Evolutionary conservation across 1,139 yeast species (phyloP).

Genomic region (Suhomyces yuchorum): DNA sequence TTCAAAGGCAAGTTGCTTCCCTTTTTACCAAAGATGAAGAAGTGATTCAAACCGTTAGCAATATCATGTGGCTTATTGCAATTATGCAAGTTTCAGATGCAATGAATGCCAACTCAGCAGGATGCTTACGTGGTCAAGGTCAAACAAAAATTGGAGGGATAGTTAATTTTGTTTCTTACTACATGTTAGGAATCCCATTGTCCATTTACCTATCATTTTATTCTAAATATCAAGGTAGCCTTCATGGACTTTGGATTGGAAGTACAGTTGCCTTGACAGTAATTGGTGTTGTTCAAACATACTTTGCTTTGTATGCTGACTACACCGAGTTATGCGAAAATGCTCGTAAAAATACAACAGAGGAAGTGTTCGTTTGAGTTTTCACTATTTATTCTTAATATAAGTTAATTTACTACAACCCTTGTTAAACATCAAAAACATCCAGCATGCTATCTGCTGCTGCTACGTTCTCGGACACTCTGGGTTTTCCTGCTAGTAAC

Average conservation of each 20-base stretch:
- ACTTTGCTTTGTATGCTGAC: slow-evolving; percentile 43
- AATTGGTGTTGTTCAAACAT: slow-evolving; percentile 55
- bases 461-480: slow-evolving; percentile 33
- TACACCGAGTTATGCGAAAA: slow-evolving; percentile 42
- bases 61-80: slow-evolving; percentile 55
- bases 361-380: slow-evolving; percentile 8
- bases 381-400: not conserved
- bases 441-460: slow-evolving; percentile 45
- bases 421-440: slow-evolving; percentile 30
- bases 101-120: slow-evolving; percentile 60
- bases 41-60: slow-evolving; percentile 43
- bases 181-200: slow-evolving; percentile 55
- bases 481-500: slow-evolving; percentile 72
- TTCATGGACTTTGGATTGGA: slow-evolving; percentile 59
- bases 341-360: slow-evolving; percentile 41
- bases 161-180: slow-evolving; percentile 54
- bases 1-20: slow-evolving; percentile 39
- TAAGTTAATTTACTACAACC: slow-evolving; percentile 6
- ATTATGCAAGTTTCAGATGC: slow-evolving; percentile 60
- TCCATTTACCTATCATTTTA: slow-evolving; percentile 52
- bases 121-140: slow-evolving; percentile 62
- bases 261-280: slow-evolving; percentile 52
- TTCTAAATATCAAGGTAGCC: slow-evolving; percentile 44
- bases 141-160: slow-evolving; percentile 61
- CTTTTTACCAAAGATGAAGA: slow-evolving; percentile 44